phyloP scores from a whole-genome alignment of 164 flowering plant species.

The Annona cherimola region DNA sequence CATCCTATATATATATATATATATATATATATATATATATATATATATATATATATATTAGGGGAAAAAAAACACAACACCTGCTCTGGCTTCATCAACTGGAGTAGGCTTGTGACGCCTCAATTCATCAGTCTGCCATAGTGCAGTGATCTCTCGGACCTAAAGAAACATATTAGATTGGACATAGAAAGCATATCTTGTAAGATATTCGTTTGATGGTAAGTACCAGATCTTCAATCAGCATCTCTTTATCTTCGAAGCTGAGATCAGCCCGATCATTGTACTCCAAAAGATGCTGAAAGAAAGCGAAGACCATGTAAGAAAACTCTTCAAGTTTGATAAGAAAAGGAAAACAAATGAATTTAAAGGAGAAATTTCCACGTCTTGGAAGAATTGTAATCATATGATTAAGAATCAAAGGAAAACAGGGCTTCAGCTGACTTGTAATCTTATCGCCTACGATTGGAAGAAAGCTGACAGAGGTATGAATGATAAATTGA shows the following conservation, averaged over 20 bases:
- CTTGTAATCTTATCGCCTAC: no score
- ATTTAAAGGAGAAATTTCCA: neutral
- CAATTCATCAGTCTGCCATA: conserved; percentile 97
- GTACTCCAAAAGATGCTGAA: conserved; percentile 80
- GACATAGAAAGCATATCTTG: conserved; percentile 1
- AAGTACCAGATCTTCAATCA: conserved; percentile 87
- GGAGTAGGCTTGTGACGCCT: conserved; percentile 94
- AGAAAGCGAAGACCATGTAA: no score
- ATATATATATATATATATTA: neutral
- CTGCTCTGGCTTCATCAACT: conserved; percentile 96
- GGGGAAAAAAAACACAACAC: conserved; percentile 39
- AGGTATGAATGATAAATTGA: no score
- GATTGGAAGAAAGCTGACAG: no score
- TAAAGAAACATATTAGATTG: conserved; percentile 20
- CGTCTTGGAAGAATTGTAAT: neutral
- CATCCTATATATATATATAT: no score
- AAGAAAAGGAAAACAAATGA: neutral
- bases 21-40: no score
- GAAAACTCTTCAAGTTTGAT: no score
- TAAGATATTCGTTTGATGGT: neutral
- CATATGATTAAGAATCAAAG: neutral
- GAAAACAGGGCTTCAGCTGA: no score
- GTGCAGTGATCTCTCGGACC: conserved; percentile 86
- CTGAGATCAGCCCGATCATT: conserved; percentile 79
- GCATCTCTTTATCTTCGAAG: conserved; percentile 78